phyloP scores from a whole-genome alignment of 2,329 filamentous ascomycete genomes.

The Aspergillus amoenus region DNA sequence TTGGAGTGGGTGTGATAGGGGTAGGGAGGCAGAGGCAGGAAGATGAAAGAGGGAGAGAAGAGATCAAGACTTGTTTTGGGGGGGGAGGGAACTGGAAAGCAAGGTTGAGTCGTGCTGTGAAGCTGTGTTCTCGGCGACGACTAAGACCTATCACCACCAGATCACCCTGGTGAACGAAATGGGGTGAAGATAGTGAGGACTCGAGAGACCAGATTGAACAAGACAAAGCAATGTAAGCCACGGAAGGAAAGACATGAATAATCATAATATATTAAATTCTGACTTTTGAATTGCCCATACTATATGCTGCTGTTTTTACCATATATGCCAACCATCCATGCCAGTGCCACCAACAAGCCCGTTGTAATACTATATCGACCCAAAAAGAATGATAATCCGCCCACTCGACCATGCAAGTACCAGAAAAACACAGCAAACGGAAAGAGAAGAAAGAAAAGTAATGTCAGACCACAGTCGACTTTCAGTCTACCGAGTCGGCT shows the following conservation, averaged over 20 bases:
- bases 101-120: neutral
- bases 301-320: conserved; percentile 11
- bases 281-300: conserved; percentile 11
- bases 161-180: neutral
- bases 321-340: conserved; percentile 5
- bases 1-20: neutral
- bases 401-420: conserved; percentile 4
- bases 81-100: neutral
- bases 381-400: conserved; percentile 6
- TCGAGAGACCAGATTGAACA: neutral
- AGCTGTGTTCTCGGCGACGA: conserved; percentile 1
- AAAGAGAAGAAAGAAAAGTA: neutral
- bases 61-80: neutral
- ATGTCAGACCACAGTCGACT: neutral
- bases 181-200: neutral
- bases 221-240: neutral
- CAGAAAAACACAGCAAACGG: neutral
- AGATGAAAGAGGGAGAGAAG: neutral
- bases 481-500: conserved; percentile 2
- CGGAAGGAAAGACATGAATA: conserved; percentile 7
- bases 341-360: neutral
- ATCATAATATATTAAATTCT: conserved; percentile 8
- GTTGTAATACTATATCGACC: neutral
- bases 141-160: neutral
- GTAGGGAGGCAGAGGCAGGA: neutral